phyloP scores from a whole-genome alignment of 306 rosid genomes.

The Morella rubra region DNA sequence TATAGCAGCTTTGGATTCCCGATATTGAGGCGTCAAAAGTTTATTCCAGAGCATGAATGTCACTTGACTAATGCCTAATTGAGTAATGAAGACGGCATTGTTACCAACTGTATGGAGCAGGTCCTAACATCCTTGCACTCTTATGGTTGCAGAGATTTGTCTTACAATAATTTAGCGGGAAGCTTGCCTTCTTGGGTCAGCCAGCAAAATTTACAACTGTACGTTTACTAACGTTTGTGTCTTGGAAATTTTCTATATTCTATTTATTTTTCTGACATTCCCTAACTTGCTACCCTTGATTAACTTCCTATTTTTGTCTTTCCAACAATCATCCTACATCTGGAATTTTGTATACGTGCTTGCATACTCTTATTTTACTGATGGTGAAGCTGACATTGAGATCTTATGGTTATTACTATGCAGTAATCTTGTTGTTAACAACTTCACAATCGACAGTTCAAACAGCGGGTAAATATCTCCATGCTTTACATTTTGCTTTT shows the following conservation, averaged over 20 bases:
- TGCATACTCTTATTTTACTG: background rate
- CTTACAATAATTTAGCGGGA: conserved; percentile 73
- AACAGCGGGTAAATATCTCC: conserved; percentile 51
- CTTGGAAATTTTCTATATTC: background rate
- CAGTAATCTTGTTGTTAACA: conserved; percentile 87
- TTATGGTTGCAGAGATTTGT: conserved; percentile 68
- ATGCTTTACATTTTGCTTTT: background rate
- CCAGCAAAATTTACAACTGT: conserved; percentile 50
- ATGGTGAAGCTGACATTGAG: conserved; percentile 20
- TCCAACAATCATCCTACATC: background rate
- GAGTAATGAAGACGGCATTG: background rate
- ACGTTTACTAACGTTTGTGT: conserved; percentile 24
- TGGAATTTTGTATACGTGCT: background rate
- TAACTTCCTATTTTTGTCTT: background rate
- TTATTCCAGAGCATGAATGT: background rate
- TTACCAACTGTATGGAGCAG: background rate
- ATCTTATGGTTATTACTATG: conserved; percentile 26
- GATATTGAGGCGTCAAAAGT: background rate
- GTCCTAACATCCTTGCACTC: conserved; percentile 9
- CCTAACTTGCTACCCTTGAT: background rate
- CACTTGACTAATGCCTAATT: background rate
- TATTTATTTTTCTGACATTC: background rate
- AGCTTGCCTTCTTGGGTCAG: conserved; percentile 76
- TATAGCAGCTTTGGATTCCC: background rate
- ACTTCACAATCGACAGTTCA: conserved; percentile 50